Percentiles rank a stretch among this genome's conserved stretches.
Evolutionary conservation across 176 grass and related monocot species (phyloP).

Genomic region (Avena insularis): DNA sequence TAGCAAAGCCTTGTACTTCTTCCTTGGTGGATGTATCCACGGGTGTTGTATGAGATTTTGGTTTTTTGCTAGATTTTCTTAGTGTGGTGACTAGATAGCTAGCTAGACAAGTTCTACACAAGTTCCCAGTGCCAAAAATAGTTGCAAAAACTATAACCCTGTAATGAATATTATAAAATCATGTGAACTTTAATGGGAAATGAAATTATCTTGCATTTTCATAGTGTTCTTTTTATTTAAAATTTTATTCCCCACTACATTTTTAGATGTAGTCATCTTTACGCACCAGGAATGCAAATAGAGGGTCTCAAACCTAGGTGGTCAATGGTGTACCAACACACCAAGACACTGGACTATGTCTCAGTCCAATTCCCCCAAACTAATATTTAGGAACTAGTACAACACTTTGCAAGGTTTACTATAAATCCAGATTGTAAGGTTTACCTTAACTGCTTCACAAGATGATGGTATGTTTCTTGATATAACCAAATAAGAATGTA

Average conservation of each 20-base stretch:
- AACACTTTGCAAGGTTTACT: neutral
- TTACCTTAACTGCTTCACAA: conserved; percentile 71
- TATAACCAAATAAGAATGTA: conserved; percentile 79
- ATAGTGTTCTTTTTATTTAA: neutral
- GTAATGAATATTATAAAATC: neutral
- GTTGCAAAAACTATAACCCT: neutral
- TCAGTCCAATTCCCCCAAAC: too few species aligned
- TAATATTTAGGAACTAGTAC: neutral
- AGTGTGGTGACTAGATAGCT: too few species aligned
- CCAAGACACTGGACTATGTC: too few species aligned
- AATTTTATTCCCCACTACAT: neutral
- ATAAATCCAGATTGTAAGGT: neutral
- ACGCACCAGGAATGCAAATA: too few species aligned
- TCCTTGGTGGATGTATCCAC: too few species aligned
- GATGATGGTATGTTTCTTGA: conserved; percentile 68
- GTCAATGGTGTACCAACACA: too few species aligned
- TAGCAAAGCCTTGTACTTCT: too few species aligned
- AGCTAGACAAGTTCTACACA: too few species aligned
- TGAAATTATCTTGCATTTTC: neutral
- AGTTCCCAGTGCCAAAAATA: neutral
- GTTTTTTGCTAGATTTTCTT: too few species aligned
- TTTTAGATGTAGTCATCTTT: too few species aligned
- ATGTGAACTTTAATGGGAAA: neutral
- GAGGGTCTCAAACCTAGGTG: too few species aligned
- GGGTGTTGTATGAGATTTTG: too few species aligned